Conservation (phyloP, 495 filamentous ascomycete species). For the Daldinia decipiens region DNA sequence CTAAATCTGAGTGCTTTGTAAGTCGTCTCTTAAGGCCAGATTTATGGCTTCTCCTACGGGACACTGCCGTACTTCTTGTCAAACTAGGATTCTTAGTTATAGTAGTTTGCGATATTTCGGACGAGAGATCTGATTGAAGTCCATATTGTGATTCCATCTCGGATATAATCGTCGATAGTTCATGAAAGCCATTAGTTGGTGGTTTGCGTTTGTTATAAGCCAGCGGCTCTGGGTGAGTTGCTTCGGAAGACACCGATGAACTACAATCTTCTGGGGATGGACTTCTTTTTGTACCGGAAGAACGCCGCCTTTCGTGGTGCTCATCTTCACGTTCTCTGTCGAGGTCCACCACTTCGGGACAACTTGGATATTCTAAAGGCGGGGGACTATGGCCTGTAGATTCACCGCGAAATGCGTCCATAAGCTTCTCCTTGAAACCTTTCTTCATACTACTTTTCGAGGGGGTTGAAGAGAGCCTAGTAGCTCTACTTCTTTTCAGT, state of each 20-base stretch:
- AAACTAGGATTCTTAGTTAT: constrained; percentile 58
- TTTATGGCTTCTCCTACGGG: constrained; percentile 54
- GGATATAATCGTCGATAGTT: constrained; percentile 78
- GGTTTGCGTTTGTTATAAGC: constrained; percentile 61
- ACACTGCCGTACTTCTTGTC: constrained; percentile 52
- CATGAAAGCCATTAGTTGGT: constrained; percentile 71
- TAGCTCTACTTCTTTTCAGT: constrained; percentile 60
- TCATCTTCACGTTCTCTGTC: constrained; percentile 47
- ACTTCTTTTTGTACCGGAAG: constrained; percentile 44
- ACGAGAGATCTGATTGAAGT: constrained; percentile 53
- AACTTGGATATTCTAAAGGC: constrained; percentile 57
- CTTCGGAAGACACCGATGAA: constrained; percentile 49
- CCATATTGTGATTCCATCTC: constrained; percentile 67
- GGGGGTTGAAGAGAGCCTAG: constrained; percentile 55
- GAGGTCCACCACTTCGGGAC: constrained; percentile 47
- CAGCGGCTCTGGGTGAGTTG: constrained; percentile 41
- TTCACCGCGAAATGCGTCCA: constrained; percentile 66
- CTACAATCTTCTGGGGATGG: constrained; percentile 47
- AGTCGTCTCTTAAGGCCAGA: constrained; percentile 74
- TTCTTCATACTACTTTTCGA: constrained; percentile 52
- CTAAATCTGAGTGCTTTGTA: constrained; percentile 91
- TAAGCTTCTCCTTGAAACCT: constrained; percentile 60
- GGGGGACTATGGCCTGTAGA: constrained; percentile 57
- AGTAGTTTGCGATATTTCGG: constrained; percentile 60
- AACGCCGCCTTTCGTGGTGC: constrained; percentile 45